Conservation (phyloP, 306 rosid genomes). For the Inga laurina region DNA sequence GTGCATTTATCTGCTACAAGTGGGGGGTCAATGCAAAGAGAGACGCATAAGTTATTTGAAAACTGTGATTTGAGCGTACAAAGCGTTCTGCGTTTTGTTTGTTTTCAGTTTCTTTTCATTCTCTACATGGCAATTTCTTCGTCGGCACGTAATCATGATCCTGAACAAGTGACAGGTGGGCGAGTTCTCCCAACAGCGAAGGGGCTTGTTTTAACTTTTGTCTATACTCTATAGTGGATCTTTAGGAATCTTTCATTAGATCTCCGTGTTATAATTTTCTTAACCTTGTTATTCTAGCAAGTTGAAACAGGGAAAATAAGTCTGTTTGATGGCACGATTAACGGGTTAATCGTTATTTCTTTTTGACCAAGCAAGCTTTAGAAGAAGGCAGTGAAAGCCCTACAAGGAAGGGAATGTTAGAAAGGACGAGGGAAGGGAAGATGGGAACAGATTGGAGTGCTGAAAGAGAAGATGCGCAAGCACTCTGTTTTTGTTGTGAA, state of each 20-base stretch:
- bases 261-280: not conserved
- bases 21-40: not conserved
- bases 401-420: not conserved
- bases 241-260: not conserved
- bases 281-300: not conserved
- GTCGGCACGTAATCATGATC: conserved; percentile 33
- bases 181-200: not conserved
- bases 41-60: not conserved
- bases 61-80: not conserved
- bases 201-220: not conserved
- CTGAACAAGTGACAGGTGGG: not conserved
- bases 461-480: conserved; percentile 60
- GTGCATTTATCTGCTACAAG: not conserved
- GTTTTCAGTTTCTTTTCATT: conserved; percentile 8
- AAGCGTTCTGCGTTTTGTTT: not conserved
- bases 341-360: not conserved
- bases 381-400: not conserved
- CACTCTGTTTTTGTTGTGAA: no score
- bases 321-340: not conserved
- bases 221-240: not conserved
- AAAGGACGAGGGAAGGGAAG: not conserved
- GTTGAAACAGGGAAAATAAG: not conserved
- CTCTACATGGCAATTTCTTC: conserved; percentile 31
- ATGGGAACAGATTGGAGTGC: conserved; percentile 14
- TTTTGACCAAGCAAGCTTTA: not conserved